Conservation (phyloP, 1,139 yeast genomes). For the Candida sojae region DNA sequence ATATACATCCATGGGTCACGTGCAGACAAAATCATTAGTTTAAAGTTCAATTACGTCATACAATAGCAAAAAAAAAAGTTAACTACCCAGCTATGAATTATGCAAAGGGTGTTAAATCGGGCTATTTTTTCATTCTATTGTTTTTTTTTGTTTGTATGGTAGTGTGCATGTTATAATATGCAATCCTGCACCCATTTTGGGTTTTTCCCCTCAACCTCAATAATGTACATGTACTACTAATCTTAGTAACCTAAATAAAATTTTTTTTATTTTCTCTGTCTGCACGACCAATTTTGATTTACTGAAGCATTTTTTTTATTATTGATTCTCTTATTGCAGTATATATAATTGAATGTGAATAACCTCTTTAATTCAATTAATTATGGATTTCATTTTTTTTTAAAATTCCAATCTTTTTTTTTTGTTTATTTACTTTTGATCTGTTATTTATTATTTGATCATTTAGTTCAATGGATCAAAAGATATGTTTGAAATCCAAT, state of each 20-base stretch:
- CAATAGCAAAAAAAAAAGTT: background rate
- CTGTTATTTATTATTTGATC: background rate
- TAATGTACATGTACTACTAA: no score
- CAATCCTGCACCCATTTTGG: background rate
- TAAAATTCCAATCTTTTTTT: background rate
- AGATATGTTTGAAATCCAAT: background rate
- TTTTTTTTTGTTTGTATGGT: background rate
- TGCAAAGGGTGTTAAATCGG: background rate
- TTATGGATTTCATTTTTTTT: background rate
- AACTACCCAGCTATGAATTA: background rate
- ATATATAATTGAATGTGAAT: background rate
- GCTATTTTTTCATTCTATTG: background rate
- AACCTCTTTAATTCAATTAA: background rate
- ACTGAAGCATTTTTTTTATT: background rate
- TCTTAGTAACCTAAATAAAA: background rate
- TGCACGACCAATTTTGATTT: background rate
- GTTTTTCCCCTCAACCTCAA: background rate
- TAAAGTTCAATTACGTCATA: no score
- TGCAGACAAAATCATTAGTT: no score
- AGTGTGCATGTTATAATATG: background rate
- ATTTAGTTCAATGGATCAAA: background rate
- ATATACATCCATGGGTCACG: no score
- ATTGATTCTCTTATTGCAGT: background rate
- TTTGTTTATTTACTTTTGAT: background rate
- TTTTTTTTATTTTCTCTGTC: background rate